Evolutionary conservation across 208 protist species (phyloP), one percentile per base, ranked within the genome.

Genomic region (Herpetomonas samuelpessoai): DNA sequence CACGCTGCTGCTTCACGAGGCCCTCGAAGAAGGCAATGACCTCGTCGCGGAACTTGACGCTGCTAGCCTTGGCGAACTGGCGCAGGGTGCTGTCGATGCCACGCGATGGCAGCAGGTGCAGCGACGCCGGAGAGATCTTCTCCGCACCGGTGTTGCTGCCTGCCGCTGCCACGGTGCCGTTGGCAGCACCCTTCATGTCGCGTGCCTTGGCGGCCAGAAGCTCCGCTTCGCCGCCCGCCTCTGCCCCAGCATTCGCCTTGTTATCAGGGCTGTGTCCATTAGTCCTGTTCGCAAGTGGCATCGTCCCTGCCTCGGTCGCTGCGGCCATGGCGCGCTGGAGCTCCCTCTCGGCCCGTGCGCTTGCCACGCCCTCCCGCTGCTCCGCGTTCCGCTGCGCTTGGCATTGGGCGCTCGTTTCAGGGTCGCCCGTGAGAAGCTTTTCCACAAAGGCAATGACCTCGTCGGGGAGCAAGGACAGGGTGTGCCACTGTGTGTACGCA

Each of bases 31-130:
- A 97, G 2, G 60, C 53, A 18, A 60, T 18, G 29, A 98, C 62
- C 31, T 96, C 90, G 2, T 88, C 63, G 19, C 82, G 82, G 65
- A 98, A 97, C 6, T 76, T 73, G 26, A 64, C 41, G 52, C 83
- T 92, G 46, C 75, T 62, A 26, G 67, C 46, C 27, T 54, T 63
- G 7, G 62, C 45, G 9, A 81, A 55, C 4, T 67, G 30, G 0
- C 3, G 2, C 3, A 52, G 45, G 4, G 28, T 27, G 9, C 9
- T 41, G 35, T 6, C 6, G 35, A 41, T 14, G 35, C 35, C 35
- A 14, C 35, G 35, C 6, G 35, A 41, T 6, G 35, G 35, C 6
- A 41, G 35, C 35, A 41, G 35, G 35, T 41, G 9, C 9, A 41
- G 35, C 9, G 35, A 41, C 35, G 35, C 6, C 9, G 35, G 35